These are phyloP conservation scores for Fusarium xylarioides DNA, from an alignment of 2,329 filamentous ascomycete species.

Conservation along the genomic window DNA sequence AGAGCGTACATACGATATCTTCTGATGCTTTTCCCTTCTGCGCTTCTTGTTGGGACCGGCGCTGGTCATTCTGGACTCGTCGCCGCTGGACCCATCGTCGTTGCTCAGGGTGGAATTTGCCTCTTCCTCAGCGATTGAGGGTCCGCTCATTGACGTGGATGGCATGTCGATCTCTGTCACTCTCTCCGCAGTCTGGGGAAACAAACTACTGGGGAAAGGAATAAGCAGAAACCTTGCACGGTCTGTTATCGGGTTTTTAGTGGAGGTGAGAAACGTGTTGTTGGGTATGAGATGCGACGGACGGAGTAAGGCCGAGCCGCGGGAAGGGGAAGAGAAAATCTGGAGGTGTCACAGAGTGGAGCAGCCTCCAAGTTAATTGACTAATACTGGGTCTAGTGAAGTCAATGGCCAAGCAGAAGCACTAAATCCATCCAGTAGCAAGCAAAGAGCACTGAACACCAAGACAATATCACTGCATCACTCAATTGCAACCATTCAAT, in stretches of 20 bases:
- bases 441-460: not conserved
- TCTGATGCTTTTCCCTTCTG: constrained; percentile 53
- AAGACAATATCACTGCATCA: not conserved
- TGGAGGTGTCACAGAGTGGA: constrained; percentile 1
- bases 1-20: constrained; percentile 51
- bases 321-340: constrained; percentile 2
- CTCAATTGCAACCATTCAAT: not conserved
- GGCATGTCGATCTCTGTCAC: constrained; percentile 42
- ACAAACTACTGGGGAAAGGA: constrained; percentile 27
- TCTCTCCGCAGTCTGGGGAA: constrained; percentile 40
- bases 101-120: constrained; percentile 49
- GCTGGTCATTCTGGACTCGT: constrained; percentile 42
- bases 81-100: constrained; percentile 51
- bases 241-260: constrained; percentile 1
- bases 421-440: not conserved
- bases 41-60: constrained; percentile 48
- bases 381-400: constrained; percentile 10
- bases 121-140: constrained; percentile 49
- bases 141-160: constrained; percentile 37
- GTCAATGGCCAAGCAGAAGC: constrained; percentile 1
- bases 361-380: not conserved
- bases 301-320: constrained; percentile 23
- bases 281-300: constrained; percentile 6
- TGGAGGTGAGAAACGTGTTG: not conserved
- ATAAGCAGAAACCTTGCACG: constrained; percentile 18